A percentile compares a stretch with the other conserved stretches of the same genome.
Evolutionary conservation across 1,139 yeast genomes (phyloP).

Genomic region (Geotrichum aggregatum): DNA sequence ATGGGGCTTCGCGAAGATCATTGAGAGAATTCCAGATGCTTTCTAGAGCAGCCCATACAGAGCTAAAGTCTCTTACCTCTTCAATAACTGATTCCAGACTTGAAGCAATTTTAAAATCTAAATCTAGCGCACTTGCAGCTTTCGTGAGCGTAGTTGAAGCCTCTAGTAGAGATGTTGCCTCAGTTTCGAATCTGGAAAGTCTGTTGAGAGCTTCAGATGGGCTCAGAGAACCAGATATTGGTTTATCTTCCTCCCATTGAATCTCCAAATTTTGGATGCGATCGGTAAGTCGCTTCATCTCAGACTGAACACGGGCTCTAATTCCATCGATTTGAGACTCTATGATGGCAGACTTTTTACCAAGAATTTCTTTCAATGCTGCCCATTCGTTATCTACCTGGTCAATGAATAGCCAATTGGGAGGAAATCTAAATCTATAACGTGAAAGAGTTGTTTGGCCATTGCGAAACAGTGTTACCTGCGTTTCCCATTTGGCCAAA

Average conservation of each 20-base stretch:
- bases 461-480: slow-evolving; percentile 33
- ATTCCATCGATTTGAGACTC: slow-evolving; percentile 46
- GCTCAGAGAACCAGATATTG: slow-evolving; percentile 44
- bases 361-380: slow-evolving; percentile 46
- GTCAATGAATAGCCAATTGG: slow-evolving; percentile 59
- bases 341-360: slow-evolving; percentile 42
- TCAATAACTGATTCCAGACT: slow-evolving; percentile 40
- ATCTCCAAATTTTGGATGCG: slow-evolving; percentile 34
- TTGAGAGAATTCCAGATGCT: slow-evolving; percentile 52
- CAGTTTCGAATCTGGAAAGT: slow-evolving; percentile 46
- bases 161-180: slow-evolving; percentile 28
- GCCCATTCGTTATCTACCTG: slow-evolving; percentile 55
- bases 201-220: slow-evolving; percentile 52
- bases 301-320: slow-evolving; percentile 44
- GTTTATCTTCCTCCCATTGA: slow-evolving; percentile 53
- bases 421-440: slow-evolving; percentile 48
- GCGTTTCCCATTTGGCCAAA: slow-evolving; percentile 37
- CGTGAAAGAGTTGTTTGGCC: slow-evolving; percentile 49
- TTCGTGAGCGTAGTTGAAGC: slow-evolving; percentile 37
- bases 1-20: slow-evolving; percentile 44
- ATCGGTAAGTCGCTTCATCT: slow-evolving; percentile 43
- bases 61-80: slow-evolving; percentile 56
- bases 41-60: slow-evolving; percentile 65
- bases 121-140: slow-evolving; percentile 45
- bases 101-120: slow-evolving; percentile 39